Conservation (phyloP, 2,329 filamentous ascomycete genomes). For the Tolypocladium guangdongense region DNA sequence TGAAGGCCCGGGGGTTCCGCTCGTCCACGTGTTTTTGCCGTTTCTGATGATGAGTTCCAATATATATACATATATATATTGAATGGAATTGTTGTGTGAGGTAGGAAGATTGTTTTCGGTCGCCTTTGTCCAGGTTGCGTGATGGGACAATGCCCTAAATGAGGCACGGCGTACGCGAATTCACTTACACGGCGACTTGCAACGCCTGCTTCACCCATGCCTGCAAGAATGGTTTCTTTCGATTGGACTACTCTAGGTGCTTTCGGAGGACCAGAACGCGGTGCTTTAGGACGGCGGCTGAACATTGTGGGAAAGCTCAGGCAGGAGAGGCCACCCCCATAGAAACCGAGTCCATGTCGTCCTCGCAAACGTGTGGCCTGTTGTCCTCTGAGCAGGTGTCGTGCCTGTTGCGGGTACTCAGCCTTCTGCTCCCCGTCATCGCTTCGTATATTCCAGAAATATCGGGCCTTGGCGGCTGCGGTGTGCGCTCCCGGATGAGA, state of each 20-base stretch:
- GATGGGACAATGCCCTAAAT: too few relatives aligned
- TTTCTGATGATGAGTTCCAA: background rate
- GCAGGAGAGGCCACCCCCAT: background rate
- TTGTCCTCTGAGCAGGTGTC: slow-evolving; percentile 21
- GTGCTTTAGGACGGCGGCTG: background rate
- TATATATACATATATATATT: too few relatives aligned
- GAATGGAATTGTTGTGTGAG: background rate
- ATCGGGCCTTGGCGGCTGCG: slow-evolving; percentile 9
- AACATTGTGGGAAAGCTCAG: background rate
- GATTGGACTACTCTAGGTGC: background rate
- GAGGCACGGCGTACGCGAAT: background rate
- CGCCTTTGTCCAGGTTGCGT: background rate
- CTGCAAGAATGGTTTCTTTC: background rate
- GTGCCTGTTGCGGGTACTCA: slow-evolving; percentile 3
- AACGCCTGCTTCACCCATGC: background rate
- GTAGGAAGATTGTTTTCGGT: background rate
- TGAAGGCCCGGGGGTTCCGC: slow-evolving; percentile 14
- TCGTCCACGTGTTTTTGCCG: slow-evolving; percentile 9
- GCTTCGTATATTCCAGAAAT: slow-evolving; percentile 12
- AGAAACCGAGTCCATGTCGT: slow-evolving; percentile 10
- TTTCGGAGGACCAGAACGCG: background rate
- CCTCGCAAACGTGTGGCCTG: slow-evolving; percentile 17
- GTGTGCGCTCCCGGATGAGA: slow-evolving; percentile 7
- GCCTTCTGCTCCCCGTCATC: slow-evolving; percentile 10
- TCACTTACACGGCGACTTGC: background rate